Evolutionary conservation across 257 asterid genomes (phyloP).

Genomic region (Gynochthodes officinalis): DNA sequence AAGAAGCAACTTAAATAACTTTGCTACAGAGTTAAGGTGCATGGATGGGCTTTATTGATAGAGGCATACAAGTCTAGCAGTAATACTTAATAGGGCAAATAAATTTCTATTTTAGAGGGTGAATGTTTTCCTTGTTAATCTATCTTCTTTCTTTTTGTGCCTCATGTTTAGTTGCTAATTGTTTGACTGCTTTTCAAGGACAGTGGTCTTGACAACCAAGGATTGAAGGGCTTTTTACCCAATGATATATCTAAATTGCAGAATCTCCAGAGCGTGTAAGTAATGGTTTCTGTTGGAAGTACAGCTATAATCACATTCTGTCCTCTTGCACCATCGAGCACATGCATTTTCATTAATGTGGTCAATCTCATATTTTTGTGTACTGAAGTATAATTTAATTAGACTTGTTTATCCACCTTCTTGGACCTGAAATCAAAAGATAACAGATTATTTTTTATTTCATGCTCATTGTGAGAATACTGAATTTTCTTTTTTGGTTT

Average conservation of each 20-base stretch:
- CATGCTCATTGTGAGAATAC: background rate
- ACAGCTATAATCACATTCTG: background rate
- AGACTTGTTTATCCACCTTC: background rate
- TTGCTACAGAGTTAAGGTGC: background rate
- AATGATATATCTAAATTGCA: constrained; percentile 61
- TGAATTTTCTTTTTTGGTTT: background rate
- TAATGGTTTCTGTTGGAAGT: constrained; percentile 17
- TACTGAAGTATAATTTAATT: background rate
- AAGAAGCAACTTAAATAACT: background rate
- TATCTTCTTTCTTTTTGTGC: background rate
- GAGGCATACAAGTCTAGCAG: background rate
- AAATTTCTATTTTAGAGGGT: background rate
- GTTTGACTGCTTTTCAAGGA: constrained; percentile 29
- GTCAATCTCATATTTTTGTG: background rate
- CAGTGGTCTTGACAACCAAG: constrained; percentile 96
- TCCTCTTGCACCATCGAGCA: background rate
- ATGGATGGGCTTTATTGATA: background rate
- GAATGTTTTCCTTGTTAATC: constrained; percentile 7
- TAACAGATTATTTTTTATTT: background rate
- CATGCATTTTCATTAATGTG: background rate
- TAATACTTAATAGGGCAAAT: background rate
- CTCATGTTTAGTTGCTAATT: constrained; percentile 9
- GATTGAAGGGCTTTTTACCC: constrained; percentile 81
- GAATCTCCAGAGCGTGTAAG: constrained; percentile 97
- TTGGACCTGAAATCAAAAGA: too few species aligned